Base-by-base conservation (phyloP, 2,329 filamentous ascomycete species). In the Colletotrichum phormii region DNA sequence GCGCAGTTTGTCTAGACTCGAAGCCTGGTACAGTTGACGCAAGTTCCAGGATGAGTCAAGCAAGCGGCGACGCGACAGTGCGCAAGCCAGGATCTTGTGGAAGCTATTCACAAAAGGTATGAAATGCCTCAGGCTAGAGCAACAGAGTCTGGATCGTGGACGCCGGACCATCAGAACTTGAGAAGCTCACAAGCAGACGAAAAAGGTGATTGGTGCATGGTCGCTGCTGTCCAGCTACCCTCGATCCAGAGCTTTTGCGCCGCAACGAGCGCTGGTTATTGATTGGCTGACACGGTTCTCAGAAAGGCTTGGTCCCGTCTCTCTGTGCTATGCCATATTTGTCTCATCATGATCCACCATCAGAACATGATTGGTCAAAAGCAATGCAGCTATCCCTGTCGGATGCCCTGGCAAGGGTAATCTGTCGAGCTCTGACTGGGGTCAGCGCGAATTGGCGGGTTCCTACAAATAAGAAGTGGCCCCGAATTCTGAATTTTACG, bases 391-490 rank as follows among this genome's bases (percentile, higher is more conserved):
- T 18, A 73, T 73, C 71, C 71, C 68, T 67, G 71, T 67, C 53
- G 26, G 37, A 54, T 53, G 54, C 71, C 71, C 71, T 67, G 37
- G 63, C 57, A 35, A 63, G 67, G 68, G 62, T 73, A 26, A 46
- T 67, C 49, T 31, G 71, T 73, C 67, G 46, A 72, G 58, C 53
- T 37, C 51, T 37, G 70, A 64, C 67, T 53, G 55, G 68, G 71
- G 62, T 59, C 58, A 72, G 51, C 71, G 62, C 71, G 58, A 73
- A 67, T 67, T 72, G 71, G 64, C 68, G 57, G 79, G 80, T 78
- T 82, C 79, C 79, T 84, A 84, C 82, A 84, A 84, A 84, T 84
- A 84, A 81, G 79, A 82, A 80, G 80, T 78, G 77, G 80, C 81
- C 82, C 82, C 82, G 78, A 81, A 79, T 77, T 79, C 79, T 79